Percentiles rank a stretch among this genome's conserved stretches.
These are phyloP conservation scores for Anisodus tanguticus DNA, from an alignment of 257 asterid species.

Conservation along the genomic window DNA sequence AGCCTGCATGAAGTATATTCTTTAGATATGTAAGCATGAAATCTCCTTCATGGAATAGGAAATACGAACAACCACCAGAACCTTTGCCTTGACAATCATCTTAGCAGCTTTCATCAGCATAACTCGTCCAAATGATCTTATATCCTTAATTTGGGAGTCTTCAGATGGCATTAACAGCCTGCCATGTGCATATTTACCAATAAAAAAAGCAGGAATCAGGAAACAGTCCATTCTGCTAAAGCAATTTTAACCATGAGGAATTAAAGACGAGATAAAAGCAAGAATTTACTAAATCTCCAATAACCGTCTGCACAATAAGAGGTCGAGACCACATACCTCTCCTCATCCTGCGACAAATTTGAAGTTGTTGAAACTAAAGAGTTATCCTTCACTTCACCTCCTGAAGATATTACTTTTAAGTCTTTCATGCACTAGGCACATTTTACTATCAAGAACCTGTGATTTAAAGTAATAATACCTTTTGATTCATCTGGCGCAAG, in stretches of 20 bases:
- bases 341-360: conserved; percentile 57
- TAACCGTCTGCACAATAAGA: conserved; percentile 14
- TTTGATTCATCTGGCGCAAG: conserved; percentile 93
- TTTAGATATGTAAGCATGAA: conserved; percentile 19
- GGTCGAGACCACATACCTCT: conserved; percentile 58
- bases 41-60: conserved; percentile 6
- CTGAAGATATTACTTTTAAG: conserved; percentile 47
- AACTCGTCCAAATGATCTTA: conserved; percentile 57
- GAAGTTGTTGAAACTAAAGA: conserved; percentile 57
- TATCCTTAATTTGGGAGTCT: conserved; percentile 71
- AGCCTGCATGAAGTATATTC: conserved; percentile 56
- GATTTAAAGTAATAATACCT: conserved; percentile 51
- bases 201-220: conserved; percentile 5
- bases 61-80: conserved; percentile 31
- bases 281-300: conserved; percentile 24
- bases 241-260: conserved; percentile 27
- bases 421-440: conserved; percentile 32
- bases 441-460: neutral
- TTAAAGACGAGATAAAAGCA: neutral
- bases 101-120: conserved; percentile 57
- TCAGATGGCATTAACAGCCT: conserved; percentile 58
- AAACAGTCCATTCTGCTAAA: neutral
- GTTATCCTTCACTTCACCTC: conserved; percentile 69
- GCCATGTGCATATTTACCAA: conserved; percentile 34
- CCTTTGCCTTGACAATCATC: conserved; percentile 75